These are phyloP conservation scores for Millerozyma acaciae DNA, from an alignment of 805 yeast genomes.

Conservation along the genomic window DNA sequence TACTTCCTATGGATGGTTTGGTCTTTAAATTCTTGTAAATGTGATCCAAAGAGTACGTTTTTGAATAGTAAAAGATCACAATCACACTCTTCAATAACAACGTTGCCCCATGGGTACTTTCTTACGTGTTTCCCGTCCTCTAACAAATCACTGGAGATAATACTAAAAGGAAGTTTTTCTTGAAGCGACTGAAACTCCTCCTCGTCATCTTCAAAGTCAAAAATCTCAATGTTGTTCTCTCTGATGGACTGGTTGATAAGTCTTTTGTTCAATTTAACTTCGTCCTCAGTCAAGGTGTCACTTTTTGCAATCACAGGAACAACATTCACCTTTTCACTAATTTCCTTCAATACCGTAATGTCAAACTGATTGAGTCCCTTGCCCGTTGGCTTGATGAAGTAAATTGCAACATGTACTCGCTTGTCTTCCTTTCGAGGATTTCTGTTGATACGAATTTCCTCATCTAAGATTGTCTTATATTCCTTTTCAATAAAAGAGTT, in stretches of 20 bases:
- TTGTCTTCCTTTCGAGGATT: constrained; percentile 43
- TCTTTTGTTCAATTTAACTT: constrained; percentile 50
- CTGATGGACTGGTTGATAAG: constrained; percentile 48
- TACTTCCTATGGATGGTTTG: constrained; percentile 16
- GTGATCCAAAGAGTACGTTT: constrained; percentile 20
- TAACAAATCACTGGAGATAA: constrained; percentile 11
- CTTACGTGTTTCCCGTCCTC: constrained; percentile 8
- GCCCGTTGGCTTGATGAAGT: constrained; percentile 70
- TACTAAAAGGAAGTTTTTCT: constrained; percentile 16
- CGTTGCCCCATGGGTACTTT: constrained; percentile 16
- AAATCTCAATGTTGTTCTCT: constrained; percentile 48
- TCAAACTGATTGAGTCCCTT: constrained; percentile 64
- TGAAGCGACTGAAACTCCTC: constrained; percentile 14
- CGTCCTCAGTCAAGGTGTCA: constrained; percentile 63
- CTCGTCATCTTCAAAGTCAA: constrained; percentile 20
- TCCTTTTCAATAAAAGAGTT: constrained; percentile 76
- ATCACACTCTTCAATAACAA: constrained; percentile 14
- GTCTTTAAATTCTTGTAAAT: constrained; percentile 25
- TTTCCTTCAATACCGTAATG: constrained; percentile 65
- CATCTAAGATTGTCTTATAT: constrained; percentile 66
- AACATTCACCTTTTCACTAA: constrained; percentile 69
- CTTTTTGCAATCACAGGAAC: constrained; percentile 82
- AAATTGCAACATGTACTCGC: constrained; percentile 77
- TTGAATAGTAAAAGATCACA: constrained; percentile 19
- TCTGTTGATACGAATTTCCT: constrained; percentile 37